Evolutionary conservation across 192 early-diverging fungal species (phyloP), one percentile per base, ranked within the genome.

Genomic region (Umbelopsis vinacea): DNA sequence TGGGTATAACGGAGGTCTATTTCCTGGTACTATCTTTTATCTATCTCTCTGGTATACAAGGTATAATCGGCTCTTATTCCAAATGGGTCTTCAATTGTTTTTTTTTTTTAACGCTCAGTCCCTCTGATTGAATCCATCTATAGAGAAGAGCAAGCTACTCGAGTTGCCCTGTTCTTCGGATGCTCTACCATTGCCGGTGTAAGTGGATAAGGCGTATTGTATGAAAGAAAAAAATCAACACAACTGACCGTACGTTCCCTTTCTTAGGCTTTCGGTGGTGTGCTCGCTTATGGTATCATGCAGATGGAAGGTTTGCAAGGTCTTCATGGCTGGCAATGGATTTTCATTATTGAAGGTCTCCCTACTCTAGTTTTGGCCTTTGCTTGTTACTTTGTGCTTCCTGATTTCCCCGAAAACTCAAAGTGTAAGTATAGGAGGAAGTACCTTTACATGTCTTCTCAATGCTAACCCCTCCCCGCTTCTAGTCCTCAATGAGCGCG

Each of bases 261-360:
- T 22, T 73, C 46, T 14, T 67, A 77, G 76, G 77, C 84, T 14
- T 86, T 91, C 72, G 88, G 89, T 17, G 91, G 88, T 45, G 81
- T 92, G 1, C 69, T 90, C 50, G 89, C 88, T 50, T 91, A 89
- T 78, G 85, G 84, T 68, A 88, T 91, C 55, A 73, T 79, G 37
- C 73, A 82, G 66, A 86, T 92, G 81, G 76, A 71, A 80, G 88
- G 89, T 21, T 66, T 77, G n/a, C 67, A 57, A 48, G 84, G 84
- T 66, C 71, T 90, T 5, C 75, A 85, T 21, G 91, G 88, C 2
- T 93, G 92, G 92, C 86, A 88, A 69, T 86, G 89, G 77, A 75
- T 94, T 35, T 93, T 94, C 73, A 87, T 95, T 29, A 70, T 91
- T 9, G 90, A 92, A 76, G 87, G 88, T 15, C 72, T 85, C 11